phyloP scores from a whole-genome alignment of 2,329 filamentous ascomycete species.

The Alternaria ventricosa region DNA sequence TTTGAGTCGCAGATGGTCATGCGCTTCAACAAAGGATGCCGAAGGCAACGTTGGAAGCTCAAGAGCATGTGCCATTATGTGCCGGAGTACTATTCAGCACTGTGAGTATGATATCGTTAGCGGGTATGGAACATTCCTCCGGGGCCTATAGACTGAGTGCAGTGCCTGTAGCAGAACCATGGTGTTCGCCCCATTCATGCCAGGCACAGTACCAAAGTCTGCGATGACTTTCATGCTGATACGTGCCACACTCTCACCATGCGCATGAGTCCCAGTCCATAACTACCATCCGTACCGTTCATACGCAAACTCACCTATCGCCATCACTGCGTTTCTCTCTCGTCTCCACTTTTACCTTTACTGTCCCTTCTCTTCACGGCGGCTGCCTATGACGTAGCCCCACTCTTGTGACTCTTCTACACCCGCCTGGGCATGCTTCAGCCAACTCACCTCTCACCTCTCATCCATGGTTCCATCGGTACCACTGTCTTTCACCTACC shows the following conservation, averaged over 20 bases:
- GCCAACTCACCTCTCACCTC: background rate
- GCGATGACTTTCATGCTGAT: background rate
- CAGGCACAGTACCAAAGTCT: background rate
- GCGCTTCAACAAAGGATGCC: background rate
- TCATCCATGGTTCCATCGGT: background rate
- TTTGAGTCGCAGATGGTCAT: rapidly evolving
- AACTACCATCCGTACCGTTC: background rate
- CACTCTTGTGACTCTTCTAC: background rate
- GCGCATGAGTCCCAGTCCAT: background rate
- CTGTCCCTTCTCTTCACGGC: background rate
- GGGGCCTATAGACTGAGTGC: background rate
- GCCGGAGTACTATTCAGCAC: background rate
- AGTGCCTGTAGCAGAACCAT: background rate
- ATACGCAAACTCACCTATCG: background rate
- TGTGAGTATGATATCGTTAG: background rate
- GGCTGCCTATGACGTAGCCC: background rate
- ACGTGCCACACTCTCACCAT: background rate
- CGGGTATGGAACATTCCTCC: background rate
- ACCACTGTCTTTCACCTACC: background rate
- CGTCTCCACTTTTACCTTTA: background rate
- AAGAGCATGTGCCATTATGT: background rate
- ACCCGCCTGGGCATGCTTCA: background rate
- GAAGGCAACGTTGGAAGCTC: background rate
- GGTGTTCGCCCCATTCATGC: background rate
- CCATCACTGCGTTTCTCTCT: background rate